Percentiles rank a stretch among this genome's conserved stretches.
phyloP scores from a whole-genome alignment of 2,329 filamentous ascomycete genomes.

The Rutstroemia sp. region DNA sequence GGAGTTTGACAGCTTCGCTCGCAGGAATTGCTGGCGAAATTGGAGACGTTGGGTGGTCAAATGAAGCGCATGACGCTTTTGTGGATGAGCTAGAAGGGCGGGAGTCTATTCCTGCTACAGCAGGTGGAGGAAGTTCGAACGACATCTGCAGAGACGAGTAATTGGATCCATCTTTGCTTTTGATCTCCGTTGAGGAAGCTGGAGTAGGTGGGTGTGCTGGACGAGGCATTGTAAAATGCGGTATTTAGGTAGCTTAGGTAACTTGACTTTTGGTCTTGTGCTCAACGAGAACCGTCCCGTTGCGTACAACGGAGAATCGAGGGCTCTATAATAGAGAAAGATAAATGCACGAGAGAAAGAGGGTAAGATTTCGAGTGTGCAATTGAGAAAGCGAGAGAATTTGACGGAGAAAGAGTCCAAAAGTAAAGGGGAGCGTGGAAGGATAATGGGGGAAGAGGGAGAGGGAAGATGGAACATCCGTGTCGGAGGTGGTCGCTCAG shows the following conservation, averaged over 20 bases:
- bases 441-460: too few species aligned
- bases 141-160: conserved; percentile 57
- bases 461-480: not conserved
- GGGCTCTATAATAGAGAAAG: not conserved
- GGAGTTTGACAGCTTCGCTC: conserved; percentile 34
- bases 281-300: not conserved
- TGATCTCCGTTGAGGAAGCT: conserved; percentile 72
- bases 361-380: not conserved
- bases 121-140: conserved; percentile 73
- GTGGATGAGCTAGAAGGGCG: conserved; percentile 38
- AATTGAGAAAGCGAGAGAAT: not conserved
- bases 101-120: conserved; percentile 46
- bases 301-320: not conserved
- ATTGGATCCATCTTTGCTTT: conserved; percentile 59
- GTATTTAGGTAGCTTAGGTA: conserved; percentile 9
- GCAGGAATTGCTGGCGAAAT: conserved; percentile 33
- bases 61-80: conserved; percentile 41
- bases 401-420: too few species aligned
- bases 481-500: not conserved
- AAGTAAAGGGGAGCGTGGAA: too few species aligned
- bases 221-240: conserved; percentile 50
- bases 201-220: conserved; percentile 66
- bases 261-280: conserved; percentile 1
- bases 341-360: not conserved
- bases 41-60: conserved; percentile 39